Base-by-base conservation (phyloP, 1,139 yeast genomes). In the Meyerozyma carpophila region DNA sequence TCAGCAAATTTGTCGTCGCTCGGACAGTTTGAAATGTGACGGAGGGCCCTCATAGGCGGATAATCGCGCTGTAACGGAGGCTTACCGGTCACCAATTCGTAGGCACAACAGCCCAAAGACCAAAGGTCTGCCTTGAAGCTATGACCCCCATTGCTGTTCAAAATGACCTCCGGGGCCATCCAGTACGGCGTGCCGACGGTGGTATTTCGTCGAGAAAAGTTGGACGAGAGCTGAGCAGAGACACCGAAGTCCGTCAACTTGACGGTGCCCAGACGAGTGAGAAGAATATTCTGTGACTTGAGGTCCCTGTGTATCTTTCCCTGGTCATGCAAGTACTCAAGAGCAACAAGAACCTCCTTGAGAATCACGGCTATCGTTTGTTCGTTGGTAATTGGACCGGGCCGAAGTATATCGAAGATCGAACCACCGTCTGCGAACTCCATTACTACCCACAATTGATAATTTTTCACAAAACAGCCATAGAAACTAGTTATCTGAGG, bases 101-200 rank as follows among this genome's bases (percentile, higher is more conserved):
- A 85, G 1, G 91, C 85, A 31, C 96, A 88, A 49, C 93, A 88
- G 0, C 98, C 99, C 44, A 94, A 66, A 1, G 96, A 89, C 98
- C 98, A 94, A 3, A 93, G 81, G 61, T 94, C 98, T 1, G 98
- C 96, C 52, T 86, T 79, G 58, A 77, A 86, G 50, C 88, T 82
- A 61, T 94, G 95, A 9, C 93, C 96, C 40, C 75, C 76, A 38
- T 65, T 62, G 44, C 85, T 84, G 59, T 89, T 96, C 55, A 82
- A 68, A 38, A 93, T 85, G 2, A 93, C 95, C 57, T 94, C 99
- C 0, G 98, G 98, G 0, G 98, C 95, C 98, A 94, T 94, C 94
- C 98, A 93, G 61, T 91, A 93, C 1, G 99, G 98, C 0, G 98
- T 93, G 0, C 99, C 98, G 8, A 93, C 98, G 56, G 95, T 93